phyloP scores from a whole-genome alignment of 768 basidiomycete genomes.

The Suillus weaverae region DNA sequence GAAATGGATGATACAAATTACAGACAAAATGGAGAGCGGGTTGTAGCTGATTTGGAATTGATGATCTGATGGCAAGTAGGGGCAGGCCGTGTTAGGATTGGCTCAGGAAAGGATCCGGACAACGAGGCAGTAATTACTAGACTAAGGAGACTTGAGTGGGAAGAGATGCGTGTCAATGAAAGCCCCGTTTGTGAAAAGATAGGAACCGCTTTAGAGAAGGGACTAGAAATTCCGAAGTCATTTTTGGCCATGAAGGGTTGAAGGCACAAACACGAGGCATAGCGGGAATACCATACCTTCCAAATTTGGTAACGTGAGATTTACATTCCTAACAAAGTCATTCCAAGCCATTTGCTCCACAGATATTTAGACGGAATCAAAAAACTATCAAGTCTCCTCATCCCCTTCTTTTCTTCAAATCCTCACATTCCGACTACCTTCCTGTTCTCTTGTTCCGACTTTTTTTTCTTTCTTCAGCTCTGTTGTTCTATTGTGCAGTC shows the following conservation, averaged over 20 bases:
- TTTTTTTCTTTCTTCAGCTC: slow-evolving; percentile 30
- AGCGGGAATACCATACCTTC: slow-evolving; percentile 22
- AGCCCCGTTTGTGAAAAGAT: slow-evolving; percentile 19
- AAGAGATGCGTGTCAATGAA: slow-evolving; percentile 28
- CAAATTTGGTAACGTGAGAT: slow-evolving; percentile 14
- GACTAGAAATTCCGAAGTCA: slow-evolving; percentile 30
- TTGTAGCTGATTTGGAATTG: slow-evolving; percentile 5
- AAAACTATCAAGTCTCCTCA: slow-evolving; percentile 20
- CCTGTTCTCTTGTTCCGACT: slow-evolving; percentile 42
- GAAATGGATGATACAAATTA: slow-evolving; percentile 9
- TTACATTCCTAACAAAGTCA: slow-evolving; percentile 9
- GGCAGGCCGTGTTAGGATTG: slow-evolving; percentile 13
- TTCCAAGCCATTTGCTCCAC: slow-evolving; percentile 7
- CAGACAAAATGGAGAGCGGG: slow-evolving; percentile 5
- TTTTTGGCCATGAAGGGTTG: slow-evolving; percentile 9
- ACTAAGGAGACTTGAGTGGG: slow-evolving; percentile 17
- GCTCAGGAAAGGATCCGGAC: slow-evolving; percentile 14
- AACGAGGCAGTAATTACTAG: slow-evolving; percentile 9
- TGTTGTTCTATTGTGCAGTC: slow-evolving; percentile 37
- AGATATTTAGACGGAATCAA: slow-evolving; percentile 37
- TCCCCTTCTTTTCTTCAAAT: slow-evolving; percentile 19
- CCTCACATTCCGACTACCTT: slow-evolving; percentile 31
- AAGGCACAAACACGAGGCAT: slow-evolving; percentile 31
- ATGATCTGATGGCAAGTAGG: slow-evolving; percentile 8
- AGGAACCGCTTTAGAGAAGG: slow-evolving; percentile 20